Evolutionary conservation across 2,329 filamentous ascomycete species (phyloP).

Genomic region (Nannizziopsis arthrosporioides): DNA sequence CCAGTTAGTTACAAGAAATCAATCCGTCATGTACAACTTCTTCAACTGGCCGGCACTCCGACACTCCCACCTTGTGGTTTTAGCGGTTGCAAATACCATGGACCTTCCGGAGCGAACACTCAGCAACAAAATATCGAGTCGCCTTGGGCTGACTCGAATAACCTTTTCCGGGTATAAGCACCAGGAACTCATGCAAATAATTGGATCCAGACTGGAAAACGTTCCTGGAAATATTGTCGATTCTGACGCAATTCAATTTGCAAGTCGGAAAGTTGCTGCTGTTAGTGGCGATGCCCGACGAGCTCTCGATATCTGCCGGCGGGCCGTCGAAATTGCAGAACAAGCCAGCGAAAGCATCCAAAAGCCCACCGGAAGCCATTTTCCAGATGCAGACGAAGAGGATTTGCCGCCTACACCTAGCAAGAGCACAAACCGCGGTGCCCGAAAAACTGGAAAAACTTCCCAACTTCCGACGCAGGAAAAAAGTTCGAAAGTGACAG

Average conservation of each 20-base stretch:
- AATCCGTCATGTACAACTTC: conserved; percentile 99
- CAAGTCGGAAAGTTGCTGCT: conserved; percentile 88
- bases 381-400: conserved; percentile 11
- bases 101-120: conserved; percentile 90
- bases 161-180: conserved; percentile 97
- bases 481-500: neutral
- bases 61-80: conserved; percentile 85
- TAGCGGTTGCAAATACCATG: conserved; percentile 98
- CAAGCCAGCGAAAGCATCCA: conserved; percentile 43
- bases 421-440: conserved; percentile 22
- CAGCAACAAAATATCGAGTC: conserved; percentile 96
- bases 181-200: conserved; percentile 93
- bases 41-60: conserved; percentile 96
- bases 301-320: conserved; percentile 85
- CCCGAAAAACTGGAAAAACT: neutral
- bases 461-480: neutral
- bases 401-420: conserved; percentile 34
- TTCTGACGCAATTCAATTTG: conserved; percentile 87
- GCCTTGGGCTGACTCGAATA: conserved; percentile 79
- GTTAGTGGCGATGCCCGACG: conserved; percentile 89
- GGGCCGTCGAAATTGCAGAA: conserved; percentile 91
- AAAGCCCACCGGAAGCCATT: conserved; percentile 4
- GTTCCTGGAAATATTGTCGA: conserved; percentile 85
- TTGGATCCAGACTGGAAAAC: conserved; percentile 80
- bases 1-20: conserved; percentile 93